Percentiles rank a stretch among this genome's conserved stretches.
phyloP scores from a whole-genome alignment of 805 yeast species.

The Candida anglica region DNA sequence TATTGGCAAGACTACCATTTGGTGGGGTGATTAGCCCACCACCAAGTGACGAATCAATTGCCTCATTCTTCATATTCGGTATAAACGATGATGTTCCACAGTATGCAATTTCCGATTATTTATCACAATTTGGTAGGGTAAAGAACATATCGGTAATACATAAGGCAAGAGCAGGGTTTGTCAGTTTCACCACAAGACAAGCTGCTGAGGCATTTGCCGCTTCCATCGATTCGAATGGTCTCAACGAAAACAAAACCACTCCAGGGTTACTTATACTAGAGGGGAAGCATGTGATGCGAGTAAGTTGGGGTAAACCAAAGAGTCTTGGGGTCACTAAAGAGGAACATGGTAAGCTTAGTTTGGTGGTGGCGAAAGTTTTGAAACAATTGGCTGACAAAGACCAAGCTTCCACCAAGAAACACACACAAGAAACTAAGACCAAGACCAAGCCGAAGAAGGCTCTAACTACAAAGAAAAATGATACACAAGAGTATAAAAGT shows the following conservation, averaged over 20 bases:
- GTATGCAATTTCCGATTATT: slow-evolving; percentile 50
- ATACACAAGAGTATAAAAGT: slow-evolving; percentile 6
- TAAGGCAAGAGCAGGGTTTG: slow-evolving; percentile 59
- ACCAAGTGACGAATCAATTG: slow-evolving; percentile 38
- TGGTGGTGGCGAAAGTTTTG: slow-evolving; percentile 51
- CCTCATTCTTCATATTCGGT: slow-evolving; percentile 73
- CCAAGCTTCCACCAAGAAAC: slow-evolving; percentile 5
- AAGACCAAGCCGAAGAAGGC: slow-evolving; percentile 2
- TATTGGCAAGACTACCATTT: slow-evolving; percentile 60
- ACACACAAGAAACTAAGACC: slow-evolving; percentile 2
- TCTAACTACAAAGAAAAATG: background rate
- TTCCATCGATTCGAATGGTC: slow-evolving; percentile 17
- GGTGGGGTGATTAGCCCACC: slow-evolving; percentile 47
- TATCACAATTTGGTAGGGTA: slow-evolving; percentile 42
- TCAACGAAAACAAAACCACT: slow-evolving; percentile 19
- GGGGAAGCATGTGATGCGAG: slow-evolving; percentile 42
- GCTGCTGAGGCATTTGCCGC: slow-evolving; percentile 46
- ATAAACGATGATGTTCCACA: slow-evolving; percentile 64
- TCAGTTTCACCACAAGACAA: slow-evolving; percentile 46
- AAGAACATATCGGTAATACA: slow-evolving; percentile 50
- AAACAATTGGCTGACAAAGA: slow-evolving; percentile 47
- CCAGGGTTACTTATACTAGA: slow-evolving; percentile 32
- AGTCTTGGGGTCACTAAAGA: slow-evolving; percentile 37
- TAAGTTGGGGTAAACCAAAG: slow-evolving; percentile 52
- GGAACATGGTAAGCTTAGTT: slow-evolving; percentile 46